Evolutionary conservation across 441 rosid genomes (phyloP), one percentile per base, ranked within the genome.

Genomic region (Gossypium davidsonii): DNA sequence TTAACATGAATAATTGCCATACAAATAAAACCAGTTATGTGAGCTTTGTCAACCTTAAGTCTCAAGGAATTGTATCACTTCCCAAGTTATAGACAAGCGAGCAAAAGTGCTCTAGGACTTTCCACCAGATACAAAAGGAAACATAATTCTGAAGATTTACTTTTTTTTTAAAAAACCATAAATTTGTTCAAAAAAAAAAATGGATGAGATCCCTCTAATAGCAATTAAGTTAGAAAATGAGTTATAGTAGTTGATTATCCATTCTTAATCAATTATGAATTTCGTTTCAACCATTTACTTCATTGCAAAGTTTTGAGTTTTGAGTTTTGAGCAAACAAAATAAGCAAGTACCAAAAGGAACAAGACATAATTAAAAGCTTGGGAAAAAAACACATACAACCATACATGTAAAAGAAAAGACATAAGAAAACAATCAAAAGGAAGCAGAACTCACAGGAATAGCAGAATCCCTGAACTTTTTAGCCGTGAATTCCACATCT

Each of bases 401-500:
- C 4, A 48, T 60, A 28, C 21, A 28, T 28, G 55, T 23, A 44
- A 66, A 23, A 44, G 70, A 15, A 26, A 10, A 58, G 11, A 9
- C 21, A 55, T 15, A 21, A 0, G 18, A n/a, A 46, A 18, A 25
- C 7, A 56, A 64, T 8, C 20, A 21, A 62, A 46, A 4, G n/a
- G 0, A 52, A 67, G 52, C 17, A 53, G 31, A 56, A 83, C 98
- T 86, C 75, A 94, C 98, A 69, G 85, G 82, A 81, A 81, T 78
- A 70, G 96, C 82, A 74, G 84, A 76, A 77, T 87, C 89, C 58
- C 93, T 81, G 74, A 92, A 91, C 25, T 86, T 86, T 73, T 92
- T 92, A 49, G 94, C 89, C 0, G 96, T 89, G 82, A 86, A 92
- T 74, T 92, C 97, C 63, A 80, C 76, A 21, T 78, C 80, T 23